These are phyloP conservation scores for Salvia sclarea DNA, from an alignment of 305 asterid species.

Conservation along the genomic window DNA sequence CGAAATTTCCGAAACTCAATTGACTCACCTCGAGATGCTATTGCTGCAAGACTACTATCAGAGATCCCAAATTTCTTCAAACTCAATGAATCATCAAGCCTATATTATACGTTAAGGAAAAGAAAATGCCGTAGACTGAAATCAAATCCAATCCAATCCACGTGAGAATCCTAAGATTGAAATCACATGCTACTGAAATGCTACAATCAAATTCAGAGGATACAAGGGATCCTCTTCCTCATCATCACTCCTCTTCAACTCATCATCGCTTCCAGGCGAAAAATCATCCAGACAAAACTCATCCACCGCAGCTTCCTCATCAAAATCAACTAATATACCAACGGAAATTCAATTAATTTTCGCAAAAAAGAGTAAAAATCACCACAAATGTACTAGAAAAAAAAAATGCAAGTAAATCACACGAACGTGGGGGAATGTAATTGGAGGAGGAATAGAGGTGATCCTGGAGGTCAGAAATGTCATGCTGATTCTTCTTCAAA, in stretches of 20 bases:
- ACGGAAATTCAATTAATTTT: background rate
- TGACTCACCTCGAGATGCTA: conserved; percentile 79
- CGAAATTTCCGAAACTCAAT: background rate
- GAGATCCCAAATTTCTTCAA: conserved; percentile 85
- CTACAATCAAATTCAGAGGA: conserved; percentile 40
- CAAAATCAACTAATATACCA: conserved; percentile 51
- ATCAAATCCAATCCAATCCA: too few relatives aligned
- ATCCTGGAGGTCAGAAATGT: conserved; percentile 56
- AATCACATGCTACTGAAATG: conserved; percentile 8
- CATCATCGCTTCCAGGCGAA: conserved; percentile 32
- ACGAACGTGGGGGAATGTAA: conserved; percentile 49
- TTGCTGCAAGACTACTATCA: conserved; percentile 76
- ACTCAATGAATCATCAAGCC: conserved; percentile 76
- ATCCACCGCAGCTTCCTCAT: conserved; percentile 49
- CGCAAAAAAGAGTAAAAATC: background rate
- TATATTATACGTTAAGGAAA: conserved; percentile 48
- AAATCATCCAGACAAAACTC: conserved; percentile 37
- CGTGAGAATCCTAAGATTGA: background rate
- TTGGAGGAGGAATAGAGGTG: conserved; percentile 50
- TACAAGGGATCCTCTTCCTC: conserved; percentile 69
- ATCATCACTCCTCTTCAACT: conserved; percentile 30
- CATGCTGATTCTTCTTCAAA: conserved; percentile 63
- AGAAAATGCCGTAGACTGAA: conserved; percentile 15
- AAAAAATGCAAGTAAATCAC: background rate
- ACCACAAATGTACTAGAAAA: background rate